These are phyloP conservation scores for Kuraishia cidri DNA, from an alignment of 805 yeast species.

Conservation along the genomic window DNA sequence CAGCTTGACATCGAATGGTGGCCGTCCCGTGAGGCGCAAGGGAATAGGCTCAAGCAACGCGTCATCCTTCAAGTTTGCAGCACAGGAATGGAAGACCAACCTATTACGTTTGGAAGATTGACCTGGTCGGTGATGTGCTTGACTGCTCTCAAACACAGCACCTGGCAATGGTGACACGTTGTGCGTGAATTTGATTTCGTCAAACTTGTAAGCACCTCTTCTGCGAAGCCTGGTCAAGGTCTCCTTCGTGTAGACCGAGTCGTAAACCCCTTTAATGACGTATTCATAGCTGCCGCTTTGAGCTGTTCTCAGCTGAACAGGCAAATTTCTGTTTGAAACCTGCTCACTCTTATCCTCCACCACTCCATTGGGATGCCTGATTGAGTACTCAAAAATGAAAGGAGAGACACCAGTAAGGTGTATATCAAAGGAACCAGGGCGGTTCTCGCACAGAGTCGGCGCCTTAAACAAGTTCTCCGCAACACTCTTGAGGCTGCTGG, in stretches of 20 bases:
- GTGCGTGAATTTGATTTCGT: slow-evolving; percentile 34
- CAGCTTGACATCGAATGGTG: slow-evolving; percentile 54
- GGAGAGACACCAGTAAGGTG: slow-evolving; percentile 51
- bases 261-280: slow-evolving; percentile 53
- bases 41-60: slow-evolving; percentile 39
- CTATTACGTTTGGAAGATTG: slow-evolving; percentile 3
- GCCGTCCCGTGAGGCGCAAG: slow-evolving; percentile 44
- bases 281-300: slow-evolving; percentile 56
- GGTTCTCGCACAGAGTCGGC: slow-evolving; percentile 14
- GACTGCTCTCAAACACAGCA: slow-evolving; percentile 20
- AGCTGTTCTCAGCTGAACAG: slow-evolving; percentile 28
- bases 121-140: not conserved
- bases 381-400: slow-evolving; percentile 60
- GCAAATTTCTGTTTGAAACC: slow-evolving; percentile 31
- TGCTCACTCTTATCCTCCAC: slow-evolving; percentile 27
- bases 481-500: slow-evolving; percentile 2
- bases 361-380: slow-evolving; percentile 48
- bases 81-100: slow-evolving; percentile 15
- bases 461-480: slow-evolving; percentile 6
- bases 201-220: slow-evolving; percentile 12
- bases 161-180: slow-evolving; percentile 55
- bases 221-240: slow-evolving; percentile 19
- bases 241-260: slow-evolving; percentile 45
- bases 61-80: slow-evolving; percentile 12
- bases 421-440: slow-evolving; percentile 18